Conservation (phyloP, 768 basidiomycete genomes). For the Boletus subcaerulescens region DNA sequence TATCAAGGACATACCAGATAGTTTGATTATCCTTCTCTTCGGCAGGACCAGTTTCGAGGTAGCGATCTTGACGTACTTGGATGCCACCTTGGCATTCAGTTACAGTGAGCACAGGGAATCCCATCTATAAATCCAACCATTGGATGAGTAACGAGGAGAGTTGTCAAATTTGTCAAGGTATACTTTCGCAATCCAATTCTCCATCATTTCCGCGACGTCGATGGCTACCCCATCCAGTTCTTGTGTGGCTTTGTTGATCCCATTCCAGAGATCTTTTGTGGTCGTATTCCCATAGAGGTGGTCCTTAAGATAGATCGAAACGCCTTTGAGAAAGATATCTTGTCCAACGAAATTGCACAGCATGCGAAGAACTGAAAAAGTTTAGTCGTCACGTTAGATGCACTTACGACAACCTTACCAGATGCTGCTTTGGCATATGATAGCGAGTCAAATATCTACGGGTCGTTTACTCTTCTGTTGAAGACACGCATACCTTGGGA, state of each 20-base stretch:
- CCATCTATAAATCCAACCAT: slow-evolving; percentile 41
- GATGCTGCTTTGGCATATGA: slow-evolving; percentile 86
- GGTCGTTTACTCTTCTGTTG: background rate
- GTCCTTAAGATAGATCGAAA: slow-evolving; percentile 88
- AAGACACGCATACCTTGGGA: background rate
- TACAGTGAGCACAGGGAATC: slow-evolving; percentile 89
- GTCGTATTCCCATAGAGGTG: slow-evolving; percentile 82
- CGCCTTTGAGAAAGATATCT: slow-evolving; percentile 82
- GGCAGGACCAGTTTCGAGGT: slow-evolving; percentile 80
- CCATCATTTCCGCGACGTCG: slow-evolving; percentile 79
- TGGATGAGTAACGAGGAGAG: background rate
- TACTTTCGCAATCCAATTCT: slow-evolving; percentile 87
- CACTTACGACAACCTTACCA: slow-evolving; percentile 37
- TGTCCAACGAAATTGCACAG: slow-evolving; percentile 85
- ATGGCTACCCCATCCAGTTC: slow-evolving; percentile 28
- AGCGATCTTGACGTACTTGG: slow-evolving; percentile 84
- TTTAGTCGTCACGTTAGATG: background rate
- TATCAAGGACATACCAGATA: slow-evolving; percentile 55
- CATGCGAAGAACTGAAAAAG: slow-evolving; percentile 80
- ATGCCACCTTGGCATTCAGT: slow-evolving; percentile 73
- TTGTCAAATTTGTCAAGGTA: background rate
- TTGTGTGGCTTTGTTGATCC: slow-evolving; percentile 73
- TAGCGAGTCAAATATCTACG: slow-evolving; percentile 85
- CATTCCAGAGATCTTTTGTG: slow-evolving; percentile 85
- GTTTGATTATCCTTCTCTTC: slow-evolving; percentile 84